Conservation (phyloP, 345 rosid genomes). For the Nasturtium officinale region DNA sequence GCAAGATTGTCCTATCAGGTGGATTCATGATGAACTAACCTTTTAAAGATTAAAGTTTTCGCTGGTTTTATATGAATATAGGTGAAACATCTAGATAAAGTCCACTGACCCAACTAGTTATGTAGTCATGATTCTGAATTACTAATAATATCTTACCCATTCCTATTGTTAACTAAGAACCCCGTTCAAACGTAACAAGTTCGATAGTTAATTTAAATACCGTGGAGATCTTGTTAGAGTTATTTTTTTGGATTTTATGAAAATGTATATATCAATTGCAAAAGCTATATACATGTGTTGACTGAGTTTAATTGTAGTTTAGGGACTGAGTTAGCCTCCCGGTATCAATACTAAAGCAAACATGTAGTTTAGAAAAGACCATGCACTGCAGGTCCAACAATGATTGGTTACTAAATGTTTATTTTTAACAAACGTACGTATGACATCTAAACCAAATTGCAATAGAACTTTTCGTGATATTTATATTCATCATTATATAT, state of each 20-base stretch:
- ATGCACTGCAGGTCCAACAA: background rate
- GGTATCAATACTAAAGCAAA: no score
- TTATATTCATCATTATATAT: no score
- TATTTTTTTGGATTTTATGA: background rate
- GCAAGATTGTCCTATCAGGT: constrained; percentile 25
- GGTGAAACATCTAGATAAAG: constrained; percentile 24
- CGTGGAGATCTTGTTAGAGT: background rate
- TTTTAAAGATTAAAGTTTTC: background rate
- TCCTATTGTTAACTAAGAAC: constrained; percentile 2
- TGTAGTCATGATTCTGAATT: constrained; percentile 24
- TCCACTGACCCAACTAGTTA: constrained; percentile 27
- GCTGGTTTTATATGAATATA: background rate
- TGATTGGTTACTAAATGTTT: background rate
- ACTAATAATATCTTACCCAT: background rate
- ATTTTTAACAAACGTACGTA: background rate
- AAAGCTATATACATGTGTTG: background rate
- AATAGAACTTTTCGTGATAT: background rate
- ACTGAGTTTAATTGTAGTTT: background rate
- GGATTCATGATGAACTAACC: constrained; percentile 11
- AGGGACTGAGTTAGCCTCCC: background rate
- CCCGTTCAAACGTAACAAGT: background rate
- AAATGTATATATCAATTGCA: background rate
- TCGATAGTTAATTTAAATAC: background rate
- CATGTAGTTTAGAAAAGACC: background rate
- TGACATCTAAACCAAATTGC: background rate